Evolutionary conservation across 164 flowering plant species (phyloP), one percentile per base, ranked within the genome.

Genomic region (Taxillus chinensis): DNA sequence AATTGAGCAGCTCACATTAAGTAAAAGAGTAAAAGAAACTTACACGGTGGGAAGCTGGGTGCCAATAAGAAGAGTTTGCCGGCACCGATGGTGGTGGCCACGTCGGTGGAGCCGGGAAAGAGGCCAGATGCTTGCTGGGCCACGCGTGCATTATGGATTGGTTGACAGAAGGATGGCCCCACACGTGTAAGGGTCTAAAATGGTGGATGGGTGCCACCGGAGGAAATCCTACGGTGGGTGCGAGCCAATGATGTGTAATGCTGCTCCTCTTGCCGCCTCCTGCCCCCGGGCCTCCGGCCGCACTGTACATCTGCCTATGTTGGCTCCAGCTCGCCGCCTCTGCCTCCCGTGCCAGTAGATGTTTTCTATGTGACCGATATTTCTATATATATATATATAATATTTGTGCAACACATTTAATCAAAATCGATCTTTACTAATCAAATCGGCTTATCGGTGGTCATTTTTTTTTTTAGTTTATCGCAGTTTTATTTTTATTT

Each of bases 281-380:
- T 52, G 73, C 80, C 0, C 71, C 69, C 3, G 54, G 4, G 3
- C 54, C 75, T 0, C 67, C 74, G 9, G 69, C 62, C 1, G 69
- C 77, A 4, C 73, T 68, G 49, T 82, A 83, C 60, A 83, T 78
- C 64, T 88, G 95, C 68, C 92, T 69, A 64, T 86, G 77, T 55
- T 88, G 95, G 70, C 73, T 86, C 98, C 96, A 90, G 69, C 75
- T 85, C 5, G 89, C 97, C 12, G 96, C 97, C 73, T 86, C 97
- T 2, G 92, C 96, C 59, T 93, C 97, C 27, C 97, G 76, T 0
- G 95, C 95, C 39, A 83, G 77, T 76, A 88, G 68, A 79, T 93
- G 98, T 69, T 93, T 93, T 74, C 91, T 73, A 71, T 93, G 98
- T 0, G 98, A 93, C 39, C 98, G 63, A 63, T 90, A 93, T 74